Conservation (phyloP, 1,139 yeast genomes). For the Zygoascus sp. region DNA sequence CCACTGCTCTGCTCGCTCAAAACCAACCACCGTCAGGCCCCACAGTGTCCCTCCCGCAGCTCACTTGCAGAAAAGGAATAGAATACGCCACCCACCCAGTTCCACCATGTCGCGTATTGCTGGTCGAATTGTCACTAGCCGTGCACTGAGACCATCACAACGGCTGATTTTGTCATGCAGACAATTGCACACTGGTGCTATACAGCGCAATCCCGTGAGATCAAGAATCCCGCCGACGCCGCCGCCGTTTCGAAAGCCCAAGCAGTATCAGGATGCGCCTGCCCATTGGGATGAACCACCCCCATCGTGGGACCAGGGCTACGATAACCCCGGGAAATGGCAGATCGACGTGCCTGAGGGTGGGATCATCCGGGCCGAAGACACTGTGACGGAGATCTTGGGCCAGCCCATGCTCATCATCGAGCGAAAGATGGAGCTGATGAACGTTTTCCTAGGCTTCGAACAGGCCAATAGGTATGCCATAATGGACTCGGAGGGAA, state of each 20-base stretch:
- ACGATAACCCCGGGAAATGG: not conserved
- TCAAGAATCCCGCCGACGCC: constrained; percentile 12
- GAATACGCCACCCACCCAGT: too few relatives aligned
- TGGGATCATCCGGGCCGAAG: constrained; percentile 43
- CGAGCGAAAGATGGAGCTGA: constrained; percentile 81
- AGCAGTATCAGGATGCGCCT: not conserved
- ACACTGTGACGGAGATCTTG: constrained; percentile 54
- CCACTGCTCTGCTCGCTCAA: not conserved
- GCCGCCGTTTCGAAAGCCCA: constrained; percentile 7
- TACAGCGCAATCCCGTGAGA: constrained; percentile 5
- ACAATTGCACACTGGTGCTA: not conserved
- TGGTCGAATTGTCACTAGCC: not conserved
- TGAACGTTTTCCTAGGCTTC: constrained; percentile 81
- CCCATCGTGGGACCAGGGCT: not conserved
- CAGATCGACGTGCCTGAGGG: constrained; percentile 17
- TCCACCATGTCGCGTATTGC: not conserved
- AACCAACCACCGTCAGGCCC: not conserved
- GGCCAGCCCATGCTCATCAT: constrained; percentile 79
- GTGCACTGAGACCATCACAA: not conserved
- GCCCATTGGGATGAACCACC: constrained; percentile 2
- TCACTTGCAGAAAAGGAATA: too few relatives aligned
- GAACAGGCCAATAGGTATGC: constrained; percentile 85
- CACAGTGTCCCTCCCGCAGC: too few relatives aligned
- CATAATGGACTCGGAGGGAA: constrained; percentile 68
- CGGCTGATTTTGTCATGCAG: not conserved